Evolutionary conservation across 176 grass and related monocot genomes (phyloP).

Genomic region (Poa pratensis): DNA sequence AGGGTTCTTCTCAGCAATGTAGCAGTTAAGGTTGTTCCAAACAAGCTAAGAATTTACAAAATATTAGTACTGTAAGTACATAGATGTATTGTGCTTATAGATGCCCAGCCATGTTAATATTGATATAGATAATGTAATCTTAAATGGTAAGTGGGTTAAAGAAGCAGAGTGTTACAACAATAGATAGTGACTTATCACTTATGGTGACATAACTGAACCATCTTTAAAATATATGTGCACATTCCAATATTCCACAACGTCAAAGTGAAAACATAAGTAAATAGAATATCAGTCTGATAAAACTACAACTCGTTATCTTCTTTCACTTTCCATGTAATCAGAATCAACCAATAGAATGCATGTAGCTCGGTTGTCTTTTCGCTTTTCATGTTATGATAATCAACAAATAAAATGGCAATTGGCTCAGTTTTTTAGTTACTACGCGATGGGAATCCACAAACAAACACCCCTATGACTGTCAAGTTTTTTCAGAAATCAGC

Average conservation of each 20-base stretch:
- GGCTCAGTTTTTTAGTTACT: not conserved
- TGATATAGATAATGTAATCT: not conserved
- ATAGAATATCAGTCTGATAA: not conserved
- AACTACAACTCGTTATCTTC: not conserved
- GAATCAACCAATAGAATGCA: not conserved
- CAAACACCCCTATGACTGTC: not conserved
- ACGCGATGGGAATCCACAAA: not conserved
- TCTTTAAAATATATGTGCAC: conserved; percentile 25
- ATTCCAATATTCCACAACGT: not conserved
- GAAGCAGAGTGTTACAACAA: conserved; percentile 3
- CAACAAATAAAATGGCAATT: not conserved
- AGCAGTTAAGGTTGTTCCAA: not conserved
- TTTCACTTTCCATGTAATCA: conserved; percentile 8
- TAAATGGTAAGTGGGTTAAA: not conserved
- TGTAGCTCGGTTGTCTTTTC: not conserved
- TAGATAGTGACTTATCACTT: not conserved
- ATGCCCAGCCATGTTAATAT: not conserved
- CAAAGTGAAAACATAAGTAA: not conserved
- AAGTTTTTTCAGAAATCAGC: not conserved
- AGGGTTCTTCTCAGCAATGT: not conserved
- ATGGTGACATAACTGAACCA: conserved; percentile 3
- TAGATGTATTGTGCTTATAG: not conserved
- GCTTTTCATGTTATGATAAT: conserved; percentile 8
- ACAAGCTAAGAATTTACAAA: not conserved
- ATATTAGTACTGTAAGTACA: not conserved